These are phyloP conservation scores for Cutaneotrichosporon daszewskae DNA, from an alignment of 1,284 basidiomycete genomes.

Conservation along the genomic window DNA sequence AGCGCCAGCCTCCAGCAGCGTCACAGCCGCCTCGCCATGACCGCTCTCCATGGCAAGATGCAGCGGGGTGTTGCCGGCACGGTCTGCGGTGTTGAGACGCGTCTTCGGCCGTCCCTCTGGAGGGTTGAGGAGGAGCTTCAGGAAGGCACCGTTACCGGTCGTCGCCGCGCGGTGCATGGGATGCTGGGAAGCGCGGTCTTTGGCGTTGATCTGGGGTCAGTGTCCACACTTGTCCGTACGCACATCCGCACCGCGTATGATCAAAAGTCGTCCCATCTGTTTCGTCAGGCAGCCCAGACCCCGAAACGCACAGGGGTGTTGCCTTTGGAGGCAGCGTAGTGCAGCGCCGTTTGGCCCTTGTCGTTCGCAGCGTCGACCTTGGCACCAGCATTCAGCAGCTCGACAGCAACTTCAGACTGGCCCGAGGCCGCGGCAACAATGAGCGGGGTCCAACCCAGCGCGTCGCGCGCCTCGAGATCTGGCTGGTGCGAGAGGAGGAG, in stretches of 20 bases:
- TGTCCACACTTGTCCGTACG: conserved; percentile 14
- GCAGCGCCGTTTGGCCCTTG: conserved; percentile 83
- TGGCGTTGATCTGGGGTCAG: conserved; percentile 71
- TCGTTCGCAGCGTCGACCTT: conserved; percentile 73
- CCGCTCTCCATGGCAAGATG: conserved; percentile 93
- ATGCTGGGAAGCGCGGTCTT: conserved; percentile 81
- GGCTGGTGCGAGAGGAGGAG: conserved; percentile 65
- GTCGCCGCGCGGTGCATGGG: conserved; percentile 92
- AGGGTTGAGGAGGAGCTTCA: conserved; percentile 69
- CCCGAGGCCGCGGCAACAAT: conserved; percentile 66
- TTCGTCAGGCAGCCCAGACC: conserved; percentile 19
- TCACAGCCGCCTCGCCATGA: conserved; percentile 79
- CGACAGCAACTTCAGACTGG: conserved; percentile 66
- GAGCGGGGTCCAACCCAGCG: conserved; percentile 75
- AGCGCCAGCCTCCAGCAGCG: conserved; percentile 86
- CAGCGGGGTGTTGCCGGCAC: conserved; percentile 85
- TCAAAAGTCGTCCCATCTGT: conserved; percentile 79
- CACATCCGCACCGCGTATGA: conserved; percentile 81
- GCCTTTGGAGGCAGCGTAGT: conserved; percentile 92
- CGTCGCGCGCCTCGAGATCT: conserved; percentile 66
- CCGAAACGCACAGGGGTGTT: conserved; percentile 63
- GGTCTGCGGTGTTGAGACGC: conserved; percentile 76
- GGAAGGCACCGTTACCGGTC: conserved; percentile 80
- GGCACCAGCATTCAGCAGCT: conserved; percentile 77
- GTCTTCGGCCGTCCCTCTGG: conserved; percentile 69